phyloP scores from a whole-genome alignment of 176 grass and related monocot genomes.

The Carex kokanica region DNA sequence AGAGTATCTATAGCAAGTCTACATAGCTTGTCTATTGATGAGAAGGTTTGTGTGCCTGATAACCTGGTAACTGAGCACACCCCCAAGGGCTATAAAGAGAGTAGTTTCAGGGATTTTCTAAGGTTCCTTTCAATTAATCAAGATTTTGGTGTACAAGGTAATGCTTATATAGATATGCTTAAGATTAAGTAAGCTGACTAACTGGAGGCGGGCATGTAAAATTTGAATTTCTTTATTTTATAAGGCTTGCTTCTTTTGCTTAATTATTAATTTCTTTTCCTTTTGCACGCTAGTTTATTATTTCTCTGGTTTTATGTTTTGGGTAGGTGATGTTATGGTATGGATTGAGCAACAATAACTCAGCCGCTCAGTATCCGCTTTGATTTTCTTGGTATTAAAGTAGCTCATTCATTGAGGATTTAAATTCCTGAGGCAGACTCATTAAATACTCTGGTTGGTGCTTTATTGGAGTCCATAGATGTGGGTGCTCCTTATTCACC shows the following conservation, averaged over 20 bases:
- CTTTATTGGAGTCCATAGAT: not conserved
- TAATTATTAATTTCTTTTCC: not conserved
- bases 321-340: not conserved
- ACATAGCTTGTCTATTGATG: conserved; percentile 37
- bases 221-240: not conserved
- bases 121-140: conserved; percentile 12
- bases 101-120: conserved; percentile 24
- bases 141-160: not conserved
- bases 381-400: not conserved
- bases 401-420: not conserved
- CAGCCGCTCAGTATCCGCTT: not conserved
- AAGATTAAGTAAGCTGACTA: conserved; percentile 21
- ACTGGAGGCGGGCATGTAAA: not conserved
- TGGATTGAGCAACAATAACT: not conserved
- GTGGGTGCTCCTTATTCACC: not conserved
- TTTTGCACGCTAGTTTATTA: conserved; percentile 1
- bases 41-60: conserved; percentile 32
- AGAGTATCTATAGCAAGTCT: conserved; percentile 34
- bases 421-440: not conserved
- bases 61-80: not conserved
- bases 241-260: not conserved
- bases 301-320: conserved; percentile 9
- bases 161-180: conserved; percentile 17
- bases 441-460: not conserved
- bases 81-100: conserved; percentile 23